Evolutionary conservation across 345 rosid genomes (phyloP).

Genomic region (Eucalyptus pumila): DNA sequence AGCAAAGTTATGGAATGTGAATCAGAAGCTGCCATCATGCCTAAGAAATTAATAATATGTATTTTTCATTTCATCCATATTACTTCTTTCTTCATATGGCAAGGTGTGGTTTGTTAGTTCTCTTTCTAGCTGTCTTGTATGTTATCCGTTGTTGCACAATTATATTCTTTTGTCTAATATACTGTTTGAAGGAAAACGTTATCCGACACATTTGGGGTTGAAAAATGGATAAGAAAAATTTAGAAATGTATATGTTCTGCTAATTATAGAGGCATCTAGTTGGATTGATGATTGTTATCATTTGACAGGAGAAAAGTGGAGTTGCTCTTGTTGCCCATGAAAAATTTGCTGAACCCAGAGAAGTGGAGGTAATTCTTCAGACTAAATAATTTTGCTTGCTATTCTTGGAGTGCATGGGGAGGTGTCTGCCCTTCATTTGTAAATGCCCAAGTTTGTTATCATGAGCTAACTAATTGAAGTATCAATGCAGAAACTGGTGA

Average conservation of each 20-base stretch:
- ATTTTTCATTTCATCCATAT: neutral
- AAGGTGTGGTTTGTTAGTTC: neutral
- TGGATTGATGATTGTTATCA: neutral
- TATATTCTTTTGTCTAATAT: neutral
- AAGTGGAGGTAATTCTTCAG: slow-evolving; percentile 61
- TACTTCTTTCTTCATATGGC: neutral
- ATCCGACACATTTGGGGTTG: neutral
- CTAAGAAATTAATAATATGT: neutral
- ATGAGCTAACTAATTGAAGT: neutral
- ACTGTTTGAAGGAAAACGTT: neutral
- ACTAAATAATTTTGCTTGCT: neutral
- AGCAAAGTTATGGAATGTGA: neutral
- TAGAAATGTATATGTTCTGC: neutral
- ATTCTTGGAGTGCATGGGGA: neutral
- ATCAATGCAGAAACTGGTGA: slow-evolving; percentile 58
- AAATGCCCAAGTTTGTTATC: neutral
- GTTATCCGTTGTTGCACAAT: neutral
- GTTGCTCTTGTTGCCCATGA: slow-evolving; percentile 75
- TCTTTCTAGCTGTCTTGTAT: neutral
- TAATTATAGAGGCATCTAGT: neutral
- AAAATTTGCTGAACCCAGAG: slow-evolving; percentile 76
- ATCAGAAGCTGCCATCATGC: neutral
- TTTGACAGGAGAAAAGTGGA: slow-evolving; percentile 74
- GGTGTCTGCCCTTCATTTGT: neutral
- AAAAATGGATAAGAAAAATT: neutral